Conservation (phyloP, 73 alveolate genomes). For the Stentor coeruleus region DNA sequence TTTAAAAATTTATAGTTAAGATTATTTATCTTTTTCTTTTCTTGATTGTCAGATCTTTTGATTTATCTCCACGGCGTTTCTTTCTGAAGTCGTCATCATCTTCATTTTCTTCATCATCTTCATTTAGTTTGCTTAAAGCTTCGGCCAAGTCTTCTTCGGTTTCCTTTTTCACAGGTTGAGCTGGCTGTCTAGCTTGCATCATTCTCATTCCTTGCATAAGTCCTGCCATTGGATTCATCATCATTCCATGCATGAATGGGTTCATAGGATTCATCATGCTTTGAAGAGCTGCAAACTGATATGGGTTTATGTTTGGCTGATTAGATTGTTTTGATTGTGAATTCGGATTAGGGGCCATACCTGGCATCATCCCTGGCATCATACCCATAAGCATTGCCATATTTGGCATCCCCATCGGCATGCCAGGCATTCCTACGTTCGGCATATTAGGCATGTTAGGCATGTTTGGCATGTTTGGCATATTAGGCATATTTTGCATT, state of each 20-base stretch:
- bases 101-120: neutral
- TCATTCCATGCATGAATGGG: slow-evolving; percentile 7
- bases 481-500: slow-evolving; percentile 22
- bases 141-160: slow-evolving; percentile 16
- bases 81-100: neutral
- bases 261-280: neutral
- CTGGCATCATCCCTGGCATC: neutral
- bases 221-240: slow-evolving; percentile 8
- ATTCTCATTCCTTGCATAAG: slow-evolving; percentile 22
- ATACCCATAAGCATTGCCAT: slow-evolving; percentile 21
- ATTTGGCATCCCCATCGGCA: slow-evolving; percentile 13
- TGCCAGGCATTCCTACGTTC: slow-evolving; percentile 18
- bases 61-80: slow-evolving; percentile 16
- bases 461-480: slow-evolving; percentile 11
- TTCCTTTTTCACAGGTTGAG: neutral
- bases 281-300: neutral
- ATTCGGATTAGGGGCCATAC: neutral
- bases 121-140: neutral
- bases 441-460: neutral
- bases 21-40: slow-evolving; percentile 11
- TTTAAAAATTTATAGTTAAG: too few relatives aligned
- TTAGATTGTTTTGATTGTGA: neutral
- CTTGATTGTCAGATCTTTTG: neutral
- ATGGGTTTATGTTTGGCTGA: slow-evolving; percentile 11
- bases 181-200: neutral